A percentile compares a stretch with the other conserved stretches of the same genome.
Conservation (phyloP, 2,329 filamentous ascomycete genomes). For the Ceratocystis destructans region DNA sequence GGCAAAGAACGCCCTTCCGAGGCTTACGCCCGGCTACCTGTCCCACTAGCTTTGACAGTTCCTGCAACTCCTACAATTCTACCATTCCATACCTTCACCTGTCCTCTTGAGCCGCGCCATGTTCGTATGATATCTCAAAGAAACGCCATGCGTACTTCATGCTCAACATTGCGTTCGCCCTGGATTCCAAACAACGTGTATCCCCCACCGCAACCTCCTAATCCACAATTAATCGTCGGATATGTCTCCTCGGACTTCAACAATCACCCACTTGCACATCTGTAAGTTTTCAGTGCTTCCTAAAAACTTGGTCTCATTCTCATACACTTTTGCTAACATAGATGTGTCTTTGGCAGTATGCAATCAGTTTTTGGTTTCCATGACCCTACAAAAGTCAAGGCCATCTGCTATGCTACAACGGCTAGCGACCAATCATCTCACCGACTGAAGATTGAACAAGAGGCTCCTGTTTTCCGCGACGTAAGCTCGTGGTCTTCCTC, state of each 20-base stretch:
- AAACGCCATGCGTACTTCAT: slow-evolving; percentile 85
- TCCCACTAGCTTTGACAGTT: slow-evolving; percentile 59
- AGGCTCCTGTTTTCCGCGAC: slow-evolving; percentile 83
- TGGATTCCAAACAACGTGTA: slow-evolving; percentile 78
- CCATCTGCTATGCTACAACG: slow-evolving; percentile 93
- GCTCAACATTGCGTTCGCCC: slow-evolving; percentile 68
- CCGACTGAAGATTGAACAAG: slow-evolving; percentile 80
- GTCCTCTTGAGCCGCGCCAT: slow-evolving; percentile 77
- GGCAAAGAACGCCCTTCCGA: slow-evolving; percentile 41
- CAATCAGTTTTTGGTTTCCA: slow-evolving; percentile 96
- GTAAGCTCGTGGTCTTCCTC: slow-evolving; percentile 78
- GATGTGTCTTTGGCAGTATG: slow-evolving; percentile 43
- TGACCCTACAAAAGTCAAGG: slow-evolving; percentile 56
- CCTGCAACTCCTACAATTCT: slow-evolving; percentile 87
- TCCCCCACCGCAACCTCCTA: slow-evolving; percentile 69
- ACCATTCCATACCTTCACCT: slow-evolving; percentile 96
- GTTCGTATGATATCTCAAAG: slow-evolving; percentile 89
- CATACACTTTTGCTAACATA: not conserved
- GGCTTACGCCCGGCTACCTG: slow-evolving; percentile 56
- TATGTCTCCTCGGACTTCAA: slow-evolving; percentile 99
- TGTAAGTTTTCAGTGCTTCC: slow-evolving; percentile 35
- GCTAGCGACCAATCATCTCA: slow-evolving; percentile 79
- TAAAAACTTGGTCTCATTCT: not conserved
- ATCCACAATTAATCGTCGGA: slow-evolving; percentile 74
- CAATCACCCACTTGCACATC: slow-evolving; percentile 87